These are phyloP conservation scores for Russula compacta DNA, from an alignment of 768 basidiomycete species.

Conservation along the genomic window DNA sequence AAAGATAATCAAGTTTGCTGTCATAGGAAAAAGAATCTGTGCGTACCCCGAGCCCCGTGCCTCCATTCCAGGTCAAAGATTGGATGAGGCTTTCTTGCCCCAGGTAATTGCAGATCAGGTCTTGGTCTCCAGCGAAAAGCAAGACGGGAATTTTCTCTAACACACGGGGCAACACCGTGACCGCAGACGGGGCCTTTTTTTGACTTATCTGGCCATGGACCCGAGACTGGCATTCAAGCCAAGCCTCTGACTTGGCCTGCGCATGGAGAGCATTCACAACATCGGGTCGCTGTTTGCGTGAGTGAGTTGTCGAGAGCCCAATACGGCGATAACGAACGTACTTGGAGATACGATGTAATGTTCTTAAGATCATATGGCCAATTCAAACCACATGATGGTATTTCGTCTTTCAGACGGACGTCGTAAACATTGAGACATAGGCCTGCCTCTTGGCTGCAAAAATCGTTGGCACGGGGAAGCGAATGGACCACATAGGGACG, in stretches of 20 bases:
- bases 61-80: slow-evolving; percentile 78
- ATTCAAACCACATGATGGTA: slow-evolving; percentile 92
- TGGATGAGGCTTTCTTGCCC: slow-evolving; percentile 84
- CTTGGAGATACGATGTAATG: slow-evolving; percentile 71
- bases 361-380: slow-evolving; percentile 86
- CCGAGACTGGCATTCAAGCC: slow-evolving; percentile 76
- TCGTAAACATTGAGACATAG: slow-evolving; percentile 96
- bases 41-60: slow-evolving; percentile 73
- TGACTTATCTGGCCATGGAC: slow-evolving; percentile 58
- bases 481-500: neutral
- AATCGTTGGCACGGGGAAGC: neutral
- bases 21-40: neutral
- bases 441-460: slow-evolving; percentile 54
- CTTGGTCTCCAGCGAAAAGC: slow-evolving; percentile 92
- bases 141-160: slow-evolving; percentile 77
- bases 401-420: slow-evolving; percentile 76
- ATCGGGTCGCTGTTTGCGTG: slow-evolving; percentile 51
- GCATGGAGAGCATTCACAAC: slow-evolving; percentile 85
- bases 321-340: slow-evolving; percentile 32
- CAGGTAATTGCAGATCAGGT: slow-evolving; percentile 92
- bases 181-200: slow-evolving; percentile 51
- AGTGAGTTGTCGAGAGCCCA: neutral
- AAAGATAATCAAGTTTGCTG: neutral
- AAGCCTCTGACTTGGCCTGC: slow-evolving; percentile 58
- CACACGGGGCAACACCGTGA: slow-evolving; percentile 68